A percentile compares a stretch with the other conserved stretches of the same genome.
phyloP scores from a whole-genome alignment of 495 filamentous ascomycete genomes.

The Xylaria curta region DNA sequence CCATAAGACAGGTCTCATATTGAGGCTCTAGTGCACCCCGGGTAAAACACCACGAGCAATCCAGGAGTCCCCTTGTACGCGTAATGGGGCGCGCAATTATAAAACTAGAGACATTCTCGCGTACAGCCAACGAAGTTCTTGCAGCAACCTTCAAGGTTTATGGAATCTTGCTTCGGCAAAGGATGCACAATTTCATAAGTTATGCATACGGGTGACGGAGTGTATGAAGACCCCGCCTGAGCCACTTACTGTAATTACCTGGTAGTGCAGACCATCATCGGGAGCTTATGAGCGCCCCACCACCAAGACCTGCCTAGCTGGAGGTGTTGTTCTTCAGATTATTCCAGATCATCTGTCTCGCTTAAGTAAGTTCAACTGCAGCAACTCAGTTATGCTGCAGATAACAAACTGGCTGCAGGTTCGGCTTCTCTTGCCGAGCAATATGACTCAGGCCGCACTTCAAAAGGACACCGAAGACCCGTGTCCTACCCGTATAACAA shows the following conservation, averaged over 20 bases:
- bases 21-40: neutral
- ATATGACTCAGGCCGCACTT: neutral
- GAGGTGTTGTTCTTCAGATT: neutral
- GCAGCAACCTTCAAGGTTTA: neutral
- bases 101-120: neutral
- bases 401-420: neutral
- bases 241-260: neutral
- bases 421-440: neutral
- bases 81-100: too few relatives aligned
- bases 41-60: slow-evolving; percentile 12
- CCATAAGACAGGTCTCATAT: neutral
- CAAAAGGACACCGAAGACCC: neutral
- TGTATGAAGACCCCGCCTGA: neutral
- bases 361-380: neutral
- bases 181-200: slow-evolving; percentile 4
- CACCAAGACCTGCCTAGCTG: neutral
- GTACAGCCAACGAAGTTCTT: neutral
- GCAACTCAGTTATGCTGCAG: neutral
- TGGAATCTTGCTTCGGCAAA: neutral
- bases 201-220: neutral
- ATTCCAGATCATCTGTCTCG: slow-evolving; percentile 5
- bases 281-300: neutral
- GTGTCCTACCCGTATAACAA: neutral
- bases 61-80: neutral
- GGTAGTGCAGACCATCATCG: neutral